phyloP scores from a whole-genome alignment of 495 filamentous ascomycete genomes.

The Extremus antarcticus region DNA sequence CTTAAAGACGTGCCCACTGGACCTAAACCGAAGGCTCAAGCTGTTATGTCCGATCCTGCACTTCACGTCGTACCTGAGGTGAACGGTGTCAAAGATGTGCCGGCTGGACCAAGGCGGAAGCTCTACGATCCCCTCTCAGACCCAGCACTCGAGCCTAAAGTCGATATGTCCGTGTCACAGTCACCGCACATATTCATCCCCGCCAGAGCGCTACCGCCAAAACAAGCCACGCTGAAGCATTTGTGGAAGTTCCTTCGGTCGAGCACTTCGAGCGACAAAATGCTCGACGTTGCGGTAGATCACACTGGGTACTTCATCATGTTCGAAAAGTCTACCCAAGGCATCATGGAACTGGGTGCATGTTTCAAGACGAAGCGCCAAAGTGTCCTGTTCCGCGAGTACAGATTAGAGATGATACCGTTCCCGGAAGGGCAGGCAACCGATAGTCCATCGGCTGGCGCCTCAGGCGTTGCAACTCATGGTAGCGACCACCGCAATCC shows the following conservation, averaged over 20 bases:
- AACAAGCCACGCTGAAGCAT: neutral
- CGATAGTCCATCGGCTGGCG: neutral
- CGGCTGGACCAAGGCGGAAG: too few relatives aligned
- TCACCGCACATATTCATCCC: slow-evolving; percentile 17
- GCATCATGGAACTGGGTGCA: neutral
- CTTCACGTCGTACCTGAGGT: too few relatives aligned
- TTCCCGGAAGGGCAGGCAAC: neutral
- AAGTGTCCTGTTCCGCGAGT: neutral
- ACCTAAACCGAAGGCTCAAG: neutral
- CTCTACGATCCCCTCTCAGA: too few relatives aligned
- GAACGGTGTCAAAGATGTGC: neutral
- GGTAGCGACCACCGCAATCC: too few relatives aligned
- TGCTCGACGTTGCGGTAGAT: slow-evolving; percentile 19
- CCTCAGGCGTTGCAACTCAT: too few relatives aligned
- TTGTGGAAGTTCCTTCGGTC: neutral
- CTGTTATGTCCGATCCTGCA: neutral
- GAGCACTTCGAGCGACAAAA: neutral
- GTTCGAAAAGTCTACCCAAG: slow-evolving; percentile 5
- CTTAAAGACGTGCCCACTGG: slow-evolving; percentile 11
- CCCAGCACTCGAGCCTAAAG: too few relatives aligned
- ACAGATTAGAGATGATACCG: slow-evolving; percentile 1
- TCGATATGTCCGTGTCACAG: neutral
- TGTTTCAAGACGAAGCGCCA: slow-evolving; percentile 2
- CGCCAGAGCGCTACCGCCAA: neutral
- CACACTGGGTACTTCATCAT: slow-evolving; percentile 14